A percentile compares a stretch with the other conserved stretches of the same genome.
These are phyloP conservation scores for Nothopassalora personata DNA, from an alignment of 2,329 filamentous ascomycete genomes.

Conservation along the genomic window DNA sequence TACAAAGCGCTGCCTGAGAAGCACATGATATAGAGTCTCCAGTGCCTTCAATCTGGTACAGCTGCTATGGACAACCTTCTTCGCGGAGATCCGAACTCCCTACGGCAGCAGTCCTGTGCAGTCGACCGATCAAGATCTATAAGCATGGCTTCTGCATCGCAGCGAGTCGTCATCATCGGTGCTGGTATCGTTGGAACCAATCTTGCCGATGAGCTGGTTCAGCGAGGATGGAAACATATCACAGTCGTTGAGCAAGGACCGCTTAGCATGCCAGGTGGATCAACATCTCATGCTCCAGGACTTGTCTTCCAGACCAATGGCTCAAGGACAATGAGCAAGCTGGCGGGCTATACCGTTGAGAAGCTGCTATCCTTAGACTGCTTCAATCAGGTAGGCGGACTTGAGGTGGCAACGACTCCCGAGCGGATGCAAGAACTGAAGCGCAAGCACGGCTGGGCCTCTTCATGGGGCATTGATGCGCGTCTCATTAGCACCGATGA, in stretches of 20 bases:
- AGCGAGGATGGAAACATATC: constrained; percentile 58
- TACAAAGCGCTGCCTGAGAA: background rate
- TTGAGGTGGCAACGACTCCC: constrained; percentile 58
- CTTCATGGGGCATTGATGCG: constrained; percentile 57
- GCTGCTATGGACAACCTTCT: background rate
- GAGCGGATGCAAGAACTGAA: constrained; percentile 57
- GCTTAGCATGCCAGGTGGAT: constrained; percentile 57
- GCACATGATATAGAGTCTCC: background rate
- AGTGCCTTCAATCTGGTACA: background rate
- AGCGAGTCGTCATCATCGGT: constrained; percentile 53
- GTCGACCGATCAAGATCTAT: background rate
- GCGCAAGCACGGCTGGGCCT: constrained; percentile 56
- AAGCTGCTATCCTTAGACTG: constrained; percentile 55
- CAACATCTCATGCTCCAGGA: constrained; percentile 60
- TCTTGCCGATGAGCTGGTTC: constrained; percentile 58
- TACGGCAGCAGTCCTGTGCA: background rate
- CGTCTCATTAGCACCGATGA: constrained; percentile 49
- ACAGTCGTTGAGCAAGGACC: constrained; percentile 62
- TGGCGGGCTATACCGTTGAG: constrained; percentile 58
- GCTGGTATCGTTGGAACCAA: constrained; percentile 62
- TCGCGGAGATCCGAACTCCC: background rate
- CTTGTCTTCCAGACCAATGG: constrained; percentile 60
- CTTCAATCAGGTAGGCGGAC: constrained; percentile 59
- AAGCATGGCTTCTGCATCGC: constrained; percentile 30
- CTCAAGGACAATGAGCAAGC: constrained; percentile 53